Base-by-base conservation (phyloP, 257 asterid species). In the Solanum piurae region DNA sequence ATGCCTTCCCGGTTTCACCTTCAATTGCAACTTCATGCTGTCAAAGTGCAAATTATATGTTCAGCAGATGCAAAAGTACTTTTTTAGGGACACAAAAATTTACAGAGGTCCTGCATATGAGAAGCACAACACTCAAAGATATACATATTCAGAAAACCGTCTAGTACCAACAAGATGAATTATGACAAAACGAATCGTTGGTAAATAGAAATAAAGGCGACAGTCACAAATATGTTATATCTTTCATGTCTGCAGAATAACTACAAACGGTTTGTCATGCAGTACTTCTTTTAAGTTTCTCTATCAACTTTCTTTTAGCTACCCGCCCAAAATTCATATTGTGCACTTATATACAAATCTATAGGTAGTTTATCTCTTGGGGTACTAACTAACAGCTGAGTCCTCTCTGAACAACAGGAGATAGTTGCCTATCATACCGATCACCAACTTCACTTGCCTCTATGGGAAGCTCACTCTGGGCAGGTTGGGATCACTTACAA, bases 1-100 rank as follows among this genome's bases (percentile, higher is more conserved):
- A 94, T 46, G 94, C 94, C 90, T 96, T 94, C 90, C 99, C 99
- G 0, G 99, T 96, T 89, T 95, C 97, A 31, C 99, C 98, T 91
- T 94, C 99, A 38, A 72, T 62, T 18, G 99, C 98, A 88, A 95
- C 94, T 90, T 96, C 98, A 80, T 88, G 89, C 99, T 95, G 89
- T 87, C 86, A 92, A 90, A 44, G 27, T 87, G 44, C 62, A 69
- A 89, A 74, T 42, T 34, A 68, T 34, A 86, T 80, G 34, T 69
- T 85, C 76, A 84, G 64, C n/a, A 86, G 40, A 85, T 27, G 31
- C 36, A 5, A 71, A 36, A 44, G 25, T 37, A 18, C 12, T 36
- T 25, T 62, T 62, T 34, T 25, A 46, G 29, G 21, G 36, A 27
- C 34, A 34, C 10, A 34, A 38, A 31, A 37, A 33, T 33, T 6